Percentiles rank a stretch among this genome's conserved stretches.
Conservation (phyloP, 2,329 filamentous ascomycete species). For the Hymenoscyphus salicellus region DNA sequence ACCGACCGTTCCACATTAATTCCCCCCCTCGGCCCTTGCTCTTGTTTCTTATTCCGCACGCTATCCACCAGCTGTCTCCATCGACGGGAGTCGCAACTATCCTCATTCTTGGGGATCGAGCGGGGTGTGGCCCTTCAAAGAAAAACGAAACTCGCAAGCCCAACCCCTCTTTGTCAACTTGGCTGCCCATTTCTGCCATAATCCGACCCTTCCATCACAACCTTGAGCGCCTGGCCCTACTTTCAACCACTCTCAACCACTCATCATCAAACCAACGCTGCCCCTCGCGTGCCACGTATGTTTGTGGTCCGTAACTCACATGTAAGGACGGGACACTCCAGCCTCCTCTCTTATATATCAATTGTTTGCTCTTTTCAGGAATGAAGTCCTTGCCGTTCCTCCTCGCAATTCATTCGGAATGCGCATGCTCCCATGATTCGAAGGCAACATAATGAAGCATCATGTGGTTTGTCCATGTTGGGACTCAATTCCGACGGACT, state of each 20-base stretch:
- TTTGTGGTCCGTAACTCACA: conserved; percentile 5
- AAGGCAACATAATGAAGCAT: background rate
- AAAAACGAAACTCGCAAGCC: background rate
- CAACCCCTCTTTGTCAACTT: background rate
- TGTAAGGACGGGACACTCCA: background rate
- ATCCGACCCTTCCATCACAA: background rate
- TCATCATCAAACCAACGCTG: background rate
- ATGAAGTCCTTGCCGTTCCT: background rate
- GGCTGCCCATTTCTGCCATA: background rate
- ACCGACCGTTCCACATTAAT: too few relatives aligned
- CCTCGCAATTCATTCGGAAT: background rate
- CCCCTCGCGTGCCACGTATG: conserved; percentile 9
- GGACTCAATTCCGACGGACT: background rate
- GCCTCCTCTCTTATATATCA: background rate
- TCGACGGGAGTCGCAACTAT: too few relatives aligned
- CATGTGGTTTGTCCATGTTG: too few relatives aligned
- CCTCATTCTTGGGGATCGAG: too few relatives aligned
- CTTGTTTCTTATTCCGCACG: too few relatives aligned
- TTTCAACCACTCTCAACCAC: background rate
- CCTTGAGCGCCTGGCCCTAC: background rate
- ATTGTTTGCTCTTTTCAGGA: background rate
- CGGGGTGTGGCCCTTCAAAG: too few relatives aligned
- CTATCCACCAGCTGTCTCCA: too few relatives aligned
- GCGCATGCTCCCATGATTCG: background rate
- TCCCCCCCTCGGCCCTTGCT: too few relatives aligned